Conservation (phyloP, 306 rosid species). For the Spatholobus suberectus region DNA sequence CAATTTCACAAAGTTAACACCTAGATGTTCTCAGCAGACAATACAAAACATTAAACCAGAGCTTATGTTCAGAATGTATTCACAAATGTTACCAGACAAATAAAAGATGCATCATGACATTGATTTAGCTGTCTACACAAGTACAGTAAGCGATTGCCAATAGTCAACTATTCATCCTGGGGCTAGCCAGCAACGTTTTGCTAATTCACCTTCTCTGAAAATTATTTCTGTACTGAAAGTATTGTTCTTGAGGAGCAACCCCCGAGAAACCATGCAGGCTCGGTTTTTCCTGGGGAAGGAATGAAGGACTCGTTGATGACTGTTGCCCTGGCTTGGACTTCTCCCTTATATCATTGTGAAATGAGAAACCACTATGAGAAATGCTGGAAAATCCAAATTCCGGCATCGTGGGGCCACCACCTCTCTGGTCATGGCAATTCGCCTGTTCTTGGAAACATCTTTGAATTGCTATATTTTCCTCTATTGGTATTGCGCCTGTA, state of each 20-base stretch:
- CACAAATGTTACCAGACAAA: slow-evolving; percentile 25
- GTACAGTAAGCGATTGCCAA: slow-evolving; percentile 9
- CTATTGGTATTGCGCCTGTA: slow-evolving; percentile 68
- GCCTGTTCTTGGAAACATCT: slow-evolving; percentile 55
- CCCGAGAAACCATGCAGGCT: slow-evolving; percentile 43
- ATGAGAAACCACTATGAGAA: slow-evolving; percentile 58
- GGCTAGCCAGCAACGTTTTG: slow-evolving; percentile 27
- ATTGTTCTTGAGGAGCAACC: slow-evolving; percentile 50
- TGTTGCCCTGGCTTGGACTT: slow-evolving; percentile 50
- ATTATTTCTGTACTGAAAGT: slow-evolving; percentile 47
- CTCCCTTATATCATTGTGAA: slow-evolving; percentile 52
- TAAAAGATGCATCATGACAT: not conserved
- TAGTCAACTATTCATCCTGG: not conserved
- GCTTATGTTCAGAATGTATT: not conserved
- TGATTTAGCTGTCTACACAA: not conserved
- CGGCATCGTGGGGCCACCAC: slow-evolving; percentile 43
- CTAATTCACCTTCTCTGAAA: slow-evolving; percentile 54
- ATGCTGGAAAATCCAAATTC: slow-evolving; percentile 59
- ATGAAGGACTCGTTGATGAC: slow-evolving; percentile 45
- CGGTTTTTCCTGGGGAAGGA: slow-evolving; percentile 40
- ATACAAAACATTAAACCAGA: not conserved
- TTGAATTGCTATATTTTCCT: slow-evolving; percentile 57
- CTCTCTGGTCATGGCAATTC: slow-evolving; percentile 39
- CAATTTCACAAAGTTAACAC: not conserved
- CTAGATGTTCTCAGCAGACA: not conserved